Evolutionary conservation across 169 alveolate genomes (phyloP).

Genomic region (Neospora caninum): DNA sequence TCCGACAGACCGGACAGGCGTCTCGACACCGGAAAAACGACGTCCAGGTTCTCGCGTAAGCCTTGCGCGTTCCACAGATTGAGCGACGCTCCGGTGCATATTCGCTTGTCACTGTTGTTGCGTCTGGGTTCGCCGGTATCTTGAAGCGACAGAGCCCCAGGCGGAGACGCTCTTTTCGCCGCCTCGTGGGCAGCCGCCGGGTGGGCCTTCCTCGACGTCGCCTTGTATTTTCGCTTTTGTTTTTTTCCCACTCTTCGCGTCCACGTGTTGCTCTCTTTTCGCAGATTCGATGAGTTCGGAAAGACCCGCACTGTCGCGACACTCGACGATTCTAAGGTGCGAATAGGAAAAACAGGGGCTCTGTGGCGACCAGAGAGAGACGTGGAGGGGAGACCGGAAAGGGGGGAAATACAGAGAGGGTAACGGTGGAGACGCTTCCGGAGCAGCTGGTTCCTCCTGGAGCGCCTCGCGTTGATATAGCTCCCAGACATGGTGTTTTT

Average conservation of each 20-base stretch:
- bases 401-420: background rate
- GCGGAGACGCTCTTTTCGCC: background rate
- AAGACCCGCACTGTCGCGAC: conserved; percentile 6
- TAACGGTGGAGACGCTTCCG: background rate
- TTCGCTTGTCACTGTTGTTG: too few species aligned
- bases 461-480: too few species aligned
- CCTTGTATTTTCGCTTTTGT: background rate
- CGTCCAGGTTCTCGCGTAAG: conserved; percentile 27
- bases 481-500: too few species aligned
- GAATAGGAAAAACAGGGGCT: background rate
- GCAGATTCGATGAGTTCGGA: conserved; percentile 14
- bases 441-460: background rate
- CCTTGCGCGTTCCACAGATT: background rate
- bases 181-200: background rate
- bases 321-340: background rate
- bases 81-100: background rate
- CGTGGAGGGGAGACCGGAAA: background rate
- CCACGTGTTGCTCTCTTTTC: background rate
- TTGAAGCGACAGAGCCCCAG: background rate
- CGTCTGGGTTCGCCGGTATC: too few species aligned
- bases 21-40: conserved; percentile 2
- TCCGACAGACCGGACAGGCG: conserved; percentile 15
- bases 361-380: background rate
- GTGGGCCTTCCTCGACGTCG: too few species aligned
- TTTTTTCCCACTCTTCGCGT: too few species aligned